These are phyloP conservation scores for Saccharomyces cerevisiae DNA, from an alignment of 805 yeast species.

Conservation along the genomic window DNA sequence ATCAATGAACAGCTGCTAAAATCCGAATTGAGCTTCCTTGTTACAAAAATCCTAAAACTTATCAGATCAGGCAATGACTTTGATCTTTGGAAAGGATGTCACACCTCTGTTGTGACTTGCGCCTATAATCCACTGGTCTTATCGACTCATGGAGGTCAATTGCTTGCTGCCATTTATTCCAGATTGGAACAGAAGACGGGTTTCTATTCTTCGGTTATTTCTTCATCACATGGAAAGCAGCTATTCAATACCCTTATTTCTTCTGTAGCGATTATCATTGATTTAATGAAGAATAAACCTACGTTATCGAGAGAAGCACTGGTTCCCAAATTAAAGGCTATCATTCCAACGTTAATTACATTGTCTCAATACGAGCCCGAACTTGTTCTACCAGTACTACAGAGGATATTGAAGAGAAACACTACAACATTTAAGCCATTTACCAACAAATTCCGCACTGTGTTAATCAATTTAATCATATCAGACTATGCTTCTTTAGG, in stretches of 20 bases:
- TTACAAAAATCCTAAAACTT: slow-evolving; percentile 35
- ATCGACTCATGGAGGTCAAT: slow-evolving; percentile 27
- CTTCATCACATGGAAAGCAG: slow-evolving; percentile 16
- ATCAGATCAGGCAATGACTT: slow-evolving; percentile 38
- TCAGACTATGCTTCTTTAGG: slow-evolving; percentile 36
- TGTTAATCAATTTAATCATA: slow-evolving; percentile 33
- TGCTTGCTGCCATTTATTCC: slow-evolving; percentile 21
- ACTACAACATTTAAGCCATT: slow-evolving; percentile 78
- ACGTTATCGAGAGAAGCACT: slow-evolving; percentile 74
- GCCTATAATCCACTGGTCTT: slow-evolving; percentile 30
- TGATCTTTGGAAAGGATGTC: slow-evolving; percentile 53
- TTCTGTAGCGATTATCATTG: slow-evolving; percentile 27
- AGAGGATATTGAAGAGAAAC: slow-evolving; percentile 43
- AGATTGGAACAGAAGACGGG: slow-evolving; percentile 24
- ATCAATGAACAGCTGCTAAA: slow-evolving; percentile 26
- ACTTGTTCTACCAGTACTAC: slow-evolving; percentile 34
- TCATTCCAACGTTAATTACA: slow-evolving; percentile 47
- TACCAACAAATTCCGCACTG: slow-evolving; percentile 51
- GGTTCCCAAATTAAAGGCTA: slow-evolving; percentile 66
- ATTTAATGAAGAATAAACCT: slow-evolving; percentile 65
- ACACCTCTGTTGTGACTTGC: slow-evolving; percentile 40
- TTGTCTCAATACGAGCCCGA: slow-evolving; percentile 33
- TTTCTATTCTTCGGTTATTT: slow-evolving; percentile 14
- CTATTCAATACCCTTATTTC: slow-evolving; percentile 25
- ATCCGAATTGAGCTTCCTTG: slow-evolving; percentile 26